Conservation (phyloP, 2,329 filamentous ascomycete genomes). For the Nannizziopsis arthrosporioides region DNA sequence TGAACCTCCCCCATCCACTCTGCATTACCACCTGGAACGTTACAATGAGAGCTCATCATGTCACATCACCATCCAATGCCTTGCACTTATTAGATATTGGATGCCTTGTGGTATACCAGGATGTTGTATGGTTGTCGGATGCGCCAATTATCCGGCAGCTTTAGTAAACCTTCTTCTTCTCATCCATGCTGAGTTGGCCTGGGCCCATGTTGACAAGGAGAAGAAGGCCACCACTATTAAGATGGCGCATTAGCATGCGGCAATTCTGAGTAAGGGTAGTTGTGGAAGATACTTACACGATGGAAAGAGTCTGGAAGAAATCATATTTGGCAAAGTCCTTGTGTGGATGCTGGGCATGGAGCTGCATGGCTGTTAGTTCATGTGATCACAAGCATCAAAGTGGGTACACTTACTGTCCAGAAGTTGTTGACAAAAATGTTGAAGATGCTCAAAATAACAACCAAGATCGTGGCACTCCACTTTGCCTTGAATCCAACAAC, state of each 20-base stretch:
- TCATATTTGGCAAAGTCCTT: constrained; percentile 99
- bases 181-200: constrained; percentile 93
- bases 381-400: background rate
- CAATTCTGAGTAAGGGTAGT: background rate
- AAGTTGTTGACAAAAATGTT: constrained; percentile 99
- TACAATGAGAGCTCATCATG: background rate
- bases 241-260: constrained; percentile 16
- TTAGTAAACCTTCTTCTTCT: constrained; percentile 99
- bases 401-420: constrained; percentile 71
- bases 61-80: background rate
- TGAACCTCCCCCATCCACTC: no score
- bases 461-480: constrained; percentile 90
- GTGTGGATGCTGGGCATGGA: constrained; percentile 95
- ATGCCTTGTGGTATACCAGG: background rate
- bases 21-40: background rate
- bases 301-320: constrained; percentile 99
- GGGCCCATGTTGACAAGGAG: constrained; percentile 98
- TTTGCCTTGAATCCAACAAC: constrained; percentile 99
- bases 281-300: constrained; percentile 52
- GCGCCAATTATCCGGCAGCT: background rate
- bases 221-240: constrained; percentile 64
- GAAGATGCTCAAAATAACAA: constrained; percentile 90
- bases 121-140: background rate
- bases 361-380: constrained; percentile 39
- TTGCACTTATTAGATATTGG: background rate